A percentile compares a stretch with the other conserved stretches of the same genome.
Conservation (phyloP, 768 basidiomycete genomes). For the Amanita brunnescens region DNA sequence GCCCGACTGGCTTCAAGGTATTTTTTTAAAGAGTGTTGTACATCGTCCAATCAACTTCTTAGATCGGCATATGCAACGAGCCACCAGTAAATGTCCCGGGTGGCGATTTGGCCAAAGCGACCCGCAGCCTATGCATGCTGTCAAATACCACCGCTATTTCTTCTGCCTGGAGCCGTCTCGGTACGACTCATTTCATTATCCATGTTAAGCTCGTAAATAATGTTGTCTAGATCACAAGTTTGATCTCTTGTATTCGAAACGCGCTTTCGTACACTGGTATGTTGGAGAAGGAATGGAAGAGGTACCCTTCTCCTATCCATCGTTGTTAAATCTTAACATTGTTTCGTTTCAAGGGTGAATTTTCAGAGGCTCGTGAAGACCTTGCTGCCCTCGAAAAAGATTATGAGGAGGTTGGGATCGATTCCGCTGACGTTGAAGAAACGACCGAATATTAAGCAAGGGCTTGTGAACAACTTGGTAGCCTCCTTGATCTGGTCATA, state of each 20-base stretch:
- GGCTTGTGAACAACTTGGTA: background rate
- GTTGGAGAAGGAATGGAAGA: constrained; percentile 99
- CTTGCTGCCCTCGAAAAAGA: constrained; percentile 99
- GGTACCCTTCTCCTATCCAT: constrained; percentile 22
- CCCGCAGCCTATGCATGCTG: constrained; percentile 94
- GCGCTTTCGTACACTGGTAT: constrained; percentile 90
- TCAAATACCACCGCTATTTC: constrained; percentile 94
- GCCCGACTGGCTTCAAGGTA: constrained; percentile 88
- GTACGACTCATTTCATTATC: background rate
- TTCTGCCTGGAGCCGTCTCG: constrained; percentile 79
- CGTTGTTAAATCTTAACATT: background rate
- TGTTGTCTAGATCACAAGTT: constrained; percentile 76
- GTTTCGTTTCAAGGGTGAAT: constrained; percentile 60
- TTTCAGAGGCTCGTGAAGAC: constrained; percentile 98
- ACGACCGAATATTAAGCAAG: constrained; percentile 42
- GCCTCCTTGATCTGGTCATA: background rate
- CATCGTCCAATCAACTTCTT: background rate
- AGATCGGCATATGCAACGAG: constrained; percentile 95
- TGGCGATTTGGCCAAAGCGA: constrained; percentile 91
- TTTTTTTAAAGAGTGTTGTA: background rate
- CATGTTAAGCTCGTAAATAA: background rate
- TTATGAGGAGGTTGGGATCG: constrained; percentile 73
- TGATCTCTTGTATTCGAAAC: constrained; percentile 95
- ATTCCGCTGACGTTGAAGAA: constrained; percentile 42
- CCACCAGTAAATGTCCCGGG: constrained; percentile 86